These are phyloP conservation scores for Leonotis leonurus DNA, from an alignment of 257 asterid genomes.

Conservation along the genomic window DNA sequence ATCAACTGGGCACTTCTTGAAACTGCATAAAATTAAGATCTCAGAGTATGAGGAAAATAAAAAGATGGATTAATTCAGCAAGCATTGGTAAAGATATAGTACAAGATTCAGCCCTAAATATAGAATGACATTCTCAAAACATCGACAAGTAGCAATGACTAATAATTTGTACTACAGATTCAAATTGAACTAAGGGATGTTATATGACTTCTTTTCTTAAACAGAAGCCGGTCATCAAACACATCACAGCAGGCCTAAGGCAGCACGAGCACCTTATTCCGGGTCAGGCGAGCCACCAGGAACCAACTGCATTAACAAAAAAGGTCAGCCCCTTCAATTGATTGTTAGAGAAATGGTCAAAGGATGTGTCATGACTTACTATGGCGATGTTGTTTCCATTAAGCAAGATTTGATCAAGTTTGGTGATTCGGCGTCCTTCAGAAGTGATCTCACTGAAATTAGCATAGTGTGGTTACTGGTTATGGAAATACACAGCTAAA, in stretches of 20 bases:
- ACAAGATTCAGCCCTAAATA: too few relatives aligned
- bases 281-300: conserved; percentile 34
- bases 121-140: too few relatives aligned
- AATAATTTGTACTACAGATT: conserved; percentile 7
- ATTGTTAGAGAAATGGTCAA: background rate
- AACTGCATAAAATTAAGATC: too few relatives aligned
- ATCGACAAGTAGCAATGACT: too few relatives aligned
- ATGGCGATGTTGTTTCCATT: conserved; percentile 97
- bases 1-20: too few relatives aligned
- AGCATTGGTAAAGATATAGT: too few relatives aligned
- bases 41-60: too few relatives aligned
- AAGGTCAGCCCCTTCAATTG: background rate
- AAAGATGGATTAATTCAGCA: too few relatives aligned
- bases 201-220: background rate
- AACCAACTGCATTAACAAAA: conserved; percentile 24
- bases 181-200: background rate
- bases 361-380: too few relatives aligned
- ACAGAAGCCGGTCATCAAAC: background rate
- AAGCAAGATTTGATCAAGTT: conserved; percentile 85
- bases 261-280: conserved; percentile 14
- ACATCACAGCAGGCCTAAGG: too few relatives aligned
- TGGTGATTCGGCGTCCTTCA: conserved; percentile 83
- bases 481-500: background rate
- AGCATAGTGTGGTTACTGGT: background rate
- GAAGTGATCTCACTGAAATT: conserved; percentile 78